Evolutionary conservation across 2,329 filamentous ascomycete genomes (phyloP).

Genomic region (Bipolaris oryzae): DNA sequence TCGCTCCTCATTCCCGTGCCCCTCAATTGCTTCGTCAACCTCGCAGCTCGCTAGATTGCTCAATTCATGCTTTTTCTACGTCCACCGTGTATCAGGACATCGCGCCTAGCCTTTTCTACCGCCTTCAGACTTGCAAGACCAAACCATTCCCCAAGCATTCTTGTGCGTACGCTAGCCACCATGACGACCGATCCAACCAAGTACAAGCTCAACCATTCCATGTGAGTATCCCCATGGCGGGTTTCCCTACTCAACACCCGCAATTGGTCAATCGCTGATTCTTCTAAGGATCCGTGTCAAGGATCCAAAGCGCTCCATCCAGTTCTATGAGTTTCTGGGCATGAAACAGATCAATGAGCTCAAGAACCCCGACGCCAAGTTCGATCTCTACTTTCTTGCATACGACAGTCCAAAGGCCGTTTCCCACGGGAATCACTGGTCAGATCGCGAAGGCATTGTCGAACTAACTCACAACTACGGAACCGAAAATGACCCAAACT

Average conservation of each 20-base stretch:
- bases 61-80: conserved; percentile 37
- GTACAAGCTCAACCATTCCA: conserved; percentile 70
- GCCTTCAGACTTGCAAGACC: conserved; percentile 13
- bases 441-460: conserved; percentile 85
- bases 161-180: conserved; percentile 50
- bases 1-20: conserved; percentile 36
- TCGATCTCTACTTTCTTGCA: conserved; percentile 93
- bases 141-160: conserved; percentile 16
- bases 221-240: conserved; percentile 41
- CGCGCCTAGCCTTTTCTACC: conserved; percentile 13
- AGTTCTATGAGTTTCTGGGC: conserved; percentile 93
- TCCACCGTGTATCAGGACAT: conserved; percentile 13
- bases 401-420: conserved; percentile 78
- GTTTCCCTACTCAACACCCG: neutral
- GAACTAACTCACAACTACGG: conserved; percentile 88
- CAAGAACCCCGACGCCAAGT: conserved; percentile 83
- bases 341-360: conserved; percentile 83
- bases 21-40: conserved; percentile 5
- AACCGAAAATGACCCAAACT: conserved; percentile 82
- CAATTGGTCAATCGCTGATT: conserved; percentile 18
- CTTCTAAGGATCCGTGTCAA: conserved; percentile 73
- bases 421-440: conserved; percentile 76
- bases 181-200: conserved; percentile 64
- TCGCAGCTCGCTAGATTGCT: neutral
- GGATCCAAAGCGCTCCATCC: conserved; percentile 81